Conservation (phyloP, 2,329 filamentous ascomycete species). For the Fusarium dimerum region DNA sequence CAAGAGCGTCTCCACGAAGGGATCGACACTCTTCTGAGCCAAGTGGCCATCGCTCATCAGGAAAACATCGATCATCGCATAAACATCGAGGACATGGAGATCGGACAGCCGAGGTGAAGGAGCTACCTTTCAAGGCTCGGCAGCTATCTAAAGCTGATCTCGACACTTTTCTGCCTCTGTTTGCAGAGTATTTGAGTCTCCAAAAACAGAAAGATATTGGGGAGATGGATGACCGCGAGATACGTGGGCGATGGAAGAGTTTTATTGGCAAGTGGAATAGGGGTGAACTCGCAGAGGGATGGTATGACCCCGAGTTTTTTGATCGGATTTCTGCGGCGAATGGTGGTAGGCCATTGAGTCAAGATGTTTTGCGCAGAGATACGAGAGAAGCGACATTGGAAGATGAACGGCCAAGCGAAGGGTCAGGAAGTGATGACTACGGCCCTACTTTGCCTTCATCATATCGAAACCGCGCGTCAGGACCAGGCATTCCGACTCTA, state of each 20-base stretch:
- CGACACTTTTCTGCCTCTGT: conserved; percentile 66
- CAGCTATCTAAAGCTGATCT: conserved; percentile 70
- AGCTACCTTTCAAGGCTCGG: conserved; percentile 66
- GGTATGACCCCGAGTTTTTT: conserved; percentile 84
- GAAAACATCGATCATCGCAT: conserved; percentile 27
- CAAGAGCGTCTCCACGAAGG: conserved; percentile 19
- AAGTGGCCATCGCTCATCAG: conserved; percentile 14
- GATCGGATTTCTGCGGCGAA: conserved; percentile 35
- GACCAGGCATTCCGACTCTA: conserved; percentile 68
- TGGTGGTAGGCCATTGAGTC: conserved; percentile 6
- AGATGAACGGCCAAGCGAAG: conserved; percentile 45
- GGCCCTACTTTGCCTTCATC: conserved; percentile 40
- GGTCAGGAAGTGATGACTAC: conserved; percentile 54
- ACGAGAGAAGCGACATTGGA: conserved; percentile 27
- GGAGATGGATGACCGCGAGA: conserved; percentile 71
- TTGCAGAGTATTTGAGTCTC: conserved; percentile 82
- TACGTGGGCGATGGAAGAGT: conserved; percentile 87
- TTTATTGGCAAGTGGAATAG: conserved; percentile 92
- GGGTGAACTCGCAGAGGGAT: conserved; percentile 82
- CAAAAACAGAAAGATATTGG: conserved; percentile 77
- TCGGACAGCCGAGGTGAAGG: conserved; percentile 10
- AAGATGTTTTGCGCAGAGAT: conserved; percentile 10
- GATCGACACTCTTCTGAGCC: conserved; percentile 16
- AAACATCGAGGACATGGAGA: conserved; percentile 20
- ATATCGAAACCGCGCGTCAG: conserved; percentile 29